Conservation (phyloP, 1,139 yeast genomes). For the Wickerhamomyces sp. region DNA sequence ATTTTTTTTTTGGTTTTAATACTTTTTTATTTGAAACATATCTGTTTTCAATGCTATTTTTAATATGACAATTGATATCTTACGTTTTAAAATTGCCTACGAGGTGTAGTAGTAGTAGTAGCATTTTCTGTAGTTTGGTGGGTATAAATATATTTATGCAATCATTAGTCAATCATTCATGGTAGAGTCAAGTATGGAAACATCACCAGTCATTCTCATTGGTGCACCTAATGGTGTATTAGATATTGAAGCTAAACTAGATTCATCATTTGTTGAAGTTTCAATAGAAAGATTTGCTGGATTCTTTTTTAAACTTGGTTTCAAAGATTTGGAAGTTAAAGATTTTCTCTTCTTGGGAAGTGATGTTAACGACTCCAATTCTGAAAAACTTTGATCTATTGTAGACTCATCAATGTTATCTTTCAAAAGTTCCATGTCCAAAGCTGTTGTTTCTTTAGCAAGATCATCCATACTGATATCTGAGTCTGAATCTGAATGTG, state of each 20-base stretch:
- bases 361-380: slow-evolving; percentile 13
- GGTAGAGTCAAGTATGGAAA: background rate
- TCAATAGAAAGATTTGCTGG: background rate
- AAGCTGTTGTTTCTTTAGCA: slow-evolving; percentile 1
- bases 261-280: background rate
- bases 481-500: too few relatives aligned
- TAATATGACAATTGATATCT: too few relatives aligned
- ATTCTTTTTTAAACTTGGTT: slow-evolving; percentile 5
- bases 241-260: background rate
- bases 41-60: too few relatives aligned
- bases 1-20: too few relatives aligned
- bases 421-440: background rate
- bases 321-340: slow-evolving; percentile 19
- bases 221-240: slow-evolving; percentile 11
- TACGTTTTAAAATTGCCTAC: too few relatives aligned
- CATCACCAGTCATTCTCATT: slow-evolving; percentile 4
- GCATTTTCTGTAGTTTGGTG: too few relatives aligned
- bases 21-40: too few relatives aligned
- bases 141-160: too few relatives aligned
- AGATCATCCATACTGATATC: slow-evolving; percentile 30
- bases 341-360: slow-evolving; percentile 18
- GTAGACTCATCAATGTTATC: slow-evolving; percentile 10
- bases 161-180: slow-evolving; percentile 1
- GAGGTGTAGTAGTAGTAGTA: too few relatives aligned
- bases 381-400: slow-evolving; percentile 15